phyloP scores from a whole-genome alignment of 257 asterid genomes.

The Jacaranda mimosifolia region DNA sequence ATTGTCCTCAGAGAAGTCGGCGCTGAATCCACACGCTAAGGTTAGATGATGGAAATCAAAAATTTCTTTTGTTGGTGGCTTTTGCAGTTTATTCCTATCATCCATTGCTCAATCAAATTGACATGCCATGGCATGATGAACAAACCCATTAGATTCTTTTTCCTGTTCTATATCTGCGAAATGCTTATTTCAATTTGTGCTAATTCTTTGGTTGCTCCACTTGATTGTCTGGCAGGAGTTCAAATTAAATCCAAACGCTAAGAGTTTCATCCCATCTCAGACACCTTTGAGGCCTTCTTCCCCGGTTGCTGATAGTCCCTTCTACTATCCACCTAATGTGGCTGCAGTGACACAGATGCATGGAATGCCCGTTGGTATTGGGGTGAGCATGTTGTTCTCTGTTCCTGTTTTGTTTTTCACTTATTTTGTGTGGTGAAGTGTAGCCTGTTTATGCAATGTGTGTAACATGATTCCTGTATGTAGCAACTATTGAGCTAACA shows the following conservation, averaged over 20 bases:
- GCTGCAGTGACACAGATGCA: slow-evolving; percentile 76
- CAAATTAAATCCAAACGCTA: slow-evolving; percentile 86
- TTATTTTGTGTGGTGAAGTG: slow-evolving; percentile 18
- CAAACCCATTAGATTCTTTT: background rate
- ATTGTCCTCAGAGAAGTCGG: slow-evolving; percentile 86
- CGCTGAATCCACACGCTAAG: slow-evolving; percentile 94
- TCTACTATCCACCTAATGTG: slow-evolving; percentile 84
- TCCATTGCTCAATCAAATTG: background rate
- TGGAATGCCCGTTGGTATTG: slow-evolving; percentile 85
- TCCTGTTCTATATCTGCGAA: background rate
- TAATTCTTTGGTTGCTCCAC: slow-evolving; percentile 30
- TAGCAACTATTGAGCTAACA: slow-evolving; percentile 1
- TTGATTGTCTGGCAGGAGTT: slow-evolving; percentile 72
- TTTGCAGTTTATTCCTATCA: slow-evolving; percentile 2
- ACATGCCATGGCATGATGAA: background rate
- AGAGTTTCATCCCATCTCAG: slow-evolving; percentile 83
- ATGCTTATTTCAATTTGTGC: slow-evolving; percentile 6
- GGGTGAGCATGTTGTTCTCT: slow-evolving; percentile 62
- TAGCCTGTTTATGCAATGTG: slow-evolving; percentile 5
- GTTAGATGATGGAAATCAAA: slow-evolving; percentile 41
- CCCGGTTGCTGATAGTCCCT: slow-evolving; percentile 81
- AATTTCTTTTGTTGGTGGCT: slow-evolving; percentile 3
- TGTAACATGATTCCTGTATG: background rate
- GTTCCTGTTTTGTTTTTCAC: slow-evolving; percentile 20
- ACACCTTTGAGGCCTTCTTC: slow-evolving; percentile 80